Base-by-base conservation (phyloP, 75 land plant genomes). In the Cupressus sempervirens region DNA sequence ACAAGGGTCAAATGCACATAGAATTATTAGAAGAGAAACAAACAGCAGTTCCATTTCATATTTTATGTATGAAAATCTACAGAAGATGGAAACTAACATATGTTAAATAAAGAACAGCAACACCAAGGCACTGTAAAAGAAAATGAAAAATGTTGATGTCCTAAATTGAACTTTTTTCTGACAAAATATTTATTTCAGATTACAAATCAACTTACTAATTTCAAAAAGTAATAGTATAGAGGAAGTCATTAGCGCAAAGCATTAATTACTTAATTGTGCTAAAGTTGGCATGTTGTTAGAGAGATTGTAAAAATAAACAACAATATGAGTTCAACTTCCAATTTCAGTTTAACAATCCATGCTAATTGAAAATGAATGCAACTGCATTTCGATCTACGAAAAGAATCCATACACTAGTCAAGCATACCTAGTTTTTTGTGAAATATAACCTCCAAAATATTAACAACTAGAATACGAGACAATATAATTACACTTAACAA, bases 1-100 rank as follows among this genome's bases (percentile, higher is more conserved):
- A 79, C 23, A 79, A 45, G 32, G n/a, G 15, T 79, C n/a, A 79
- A 79, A 79, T 79, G 34, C 26, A 79, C 26, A 79, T n/a, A 79
- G 29, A 43, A 40, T 26, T 79, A 41, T 9, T 23, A n/a, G 10
- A 4, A 43, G 40, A 45, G 30, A 79, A 14, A 18, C 3, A 26
- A 12, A 35, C 45, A 41, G n/a, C 80, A 41, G n/a, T 40, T 7
- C n/a, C 23, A n/a, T n/a, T 43, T n/a, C 26, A 7, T n/a, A 29
- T 77, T 77, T 77, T 2, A 23, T 40, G 46, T 18, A 77, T 41
- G 43, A 77, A 77, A 77, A 18, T 77, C 23, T 7, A 5, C 43
- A 76, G 38, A 76, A 45, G 34, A 13, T 3, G 13, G 38, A 34
- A 36, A 36, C 34, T 11, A 41, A 20, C 29, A 20, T 18, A 41